phyloP scores from a whole-genome alignment of 495 filamentous ascomycete genomes.

The Podospora australis region DNA sequence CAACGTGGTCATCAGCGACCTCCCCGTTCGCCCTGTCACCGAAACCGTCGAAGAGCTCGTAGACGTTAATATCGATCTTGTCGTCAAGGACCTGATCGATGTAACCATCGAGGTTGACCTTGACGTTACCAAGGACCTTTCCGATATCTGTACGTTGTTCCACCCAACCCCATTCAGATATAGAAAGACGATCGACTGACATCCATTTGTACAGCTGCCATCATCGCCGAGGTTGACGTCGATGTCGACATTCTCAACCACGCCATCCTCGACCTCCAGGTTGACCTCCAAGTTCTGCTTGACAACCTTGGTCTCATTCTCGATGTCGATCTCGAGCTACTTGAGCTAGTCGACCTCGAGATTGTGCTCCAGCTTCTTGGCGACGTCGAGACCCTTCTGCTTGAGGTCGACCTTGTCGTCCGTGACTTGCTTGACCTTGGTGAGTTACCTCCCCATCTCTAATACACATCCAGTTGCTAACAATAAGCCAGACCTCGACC shows the following conservation, averaged over 20 bases:
- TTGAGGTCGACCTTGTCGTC: conserved; percentile 4
- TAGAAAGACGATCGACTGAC: too few relatives aligned
- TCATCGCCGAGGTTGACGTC: conserved; percentile 5
- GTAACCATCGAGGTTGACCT: not conserved
- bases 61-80: not conserved
- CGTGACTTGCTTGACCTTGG: conserved; percentile 2
- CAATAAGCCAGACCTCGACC: too few relatives aligned
- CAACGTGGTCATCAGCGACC: too few relatives aligned
- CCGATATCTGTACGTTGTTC: not conserved
- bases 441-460: not conserved
- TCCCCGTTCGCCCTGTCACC: too few relatives aligned
- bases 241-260: conserved; percentile 10
- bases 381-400: conserved; percentile 4
- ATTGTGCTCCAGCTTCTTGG: conserved; percentile 9
- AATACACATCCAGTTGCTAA: not conserved
- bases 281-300: conserved; percentile 7
- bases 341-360: conserved; percentile 2
- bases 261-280: conserved; percentile 6
- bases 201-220: not conserved
- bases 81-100: not conserved
- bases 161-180: too few relatives aligned
- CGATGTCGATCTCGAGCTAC: conserved; percentile 3
- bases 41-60: not conserved
- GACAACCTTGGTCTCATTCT: conserved; percentile 3
- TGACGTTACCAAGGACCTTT: not conserved